Evolutionary conservation across 139 green algal genomes (phyloP).

Genomic region (Closterium sp.): DNA sequence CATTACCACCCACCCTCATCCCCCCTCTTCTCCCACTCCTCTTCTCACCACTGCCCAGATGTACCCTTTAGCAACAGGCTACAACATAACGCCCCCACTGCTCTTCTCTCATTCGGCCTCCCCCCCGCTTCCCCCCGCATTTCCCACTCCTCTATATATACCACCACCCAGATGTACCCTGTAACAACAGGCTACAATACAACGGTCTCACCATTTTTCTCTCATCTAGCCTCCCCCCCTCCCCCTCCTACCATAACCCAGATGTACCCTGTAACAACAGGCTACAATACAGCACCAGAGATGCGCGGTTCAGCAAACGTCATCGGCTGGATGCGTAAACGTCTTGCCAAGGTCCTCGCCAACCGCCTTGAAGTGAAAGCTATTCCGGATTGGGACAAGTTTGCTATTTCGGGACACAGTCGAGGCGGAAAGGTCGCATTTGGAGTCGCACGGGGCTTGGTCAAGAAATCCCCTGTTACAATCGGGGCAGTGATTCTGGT

Average conservation of each 20-base stretch:
- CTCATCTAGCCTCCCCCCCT: not conserved
- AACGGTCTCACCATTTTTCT: too few relatives aligned
- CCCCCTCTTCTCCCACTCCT: too few relatives aligned
- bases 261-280: not conserved
- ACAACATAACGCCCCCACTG: too few relatives aligned
- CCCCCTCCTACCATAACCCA: not conserved
- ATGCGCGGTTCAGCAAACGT: not conserved
- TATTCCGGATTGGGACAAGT: conserved; percentile 22
- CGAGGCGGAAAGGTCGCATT: conserved; percentile 43
- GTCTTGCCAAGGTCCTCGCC: not conserved
- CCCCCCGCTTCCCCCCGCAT: not conserved
- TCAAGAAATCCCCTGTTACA: not conserved
- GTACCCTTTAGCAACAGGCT: too few relatives aligned
- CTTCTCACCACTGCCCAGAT: too few relatives aligned
- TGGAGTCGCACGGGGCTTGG: conserved; percentile 3
- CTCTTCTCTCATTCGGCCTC: too few relatives aligned
- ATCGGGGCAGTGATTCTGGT: conserved; percentile 28
- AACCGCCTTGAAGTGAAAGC: not conserved
- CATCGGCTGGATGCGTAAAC: not conserved
- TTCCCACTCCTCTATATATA: not conserved
- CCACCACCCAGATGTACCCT: too few relatives aligned
- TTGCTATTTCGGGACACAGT: conserved; percentile 48
- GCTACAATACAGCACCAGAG: not conserved
- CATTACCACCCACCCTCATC: too few relatives aligned
- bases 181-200: too few relatives aligned